Evolutionary conservation across 73 alveolate species (phyloP), one percentile per base, ranked within the genome.

Genomic region (Stentor roeselii): DNA sequence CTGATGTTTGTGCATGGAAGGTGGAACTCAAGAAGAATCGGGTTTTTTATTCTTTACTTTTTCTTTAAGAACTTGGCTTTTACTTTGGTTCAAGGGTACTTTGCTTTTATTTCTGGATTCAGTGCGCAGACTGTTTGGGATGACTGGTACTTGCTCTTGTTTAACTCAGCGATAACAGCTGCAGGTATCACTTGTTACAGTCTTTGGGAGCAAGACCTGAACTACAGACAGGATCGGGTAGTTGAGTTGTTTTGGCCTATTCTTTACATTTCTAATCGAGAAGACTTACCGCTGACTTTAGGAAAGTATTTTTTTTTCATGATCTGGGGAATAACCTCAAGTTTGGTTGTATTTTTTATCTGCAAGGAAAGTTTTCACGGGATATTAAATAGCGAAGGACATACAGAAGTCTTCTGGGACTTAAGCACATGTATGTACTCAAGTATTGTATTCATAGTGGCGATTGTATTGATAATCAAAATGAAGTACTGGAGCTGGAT

Each of bases 1-100:
- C 89, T 95, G 59, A 76, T 95, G 39, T 92, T 95, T 76, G 88
- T 86, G 74, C 97, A 95, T 84, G 99, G 99, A 41, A 95, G 98
- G 50, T 97, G 95, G 85, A 86, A 95, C n/a, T 95, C 92, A 82
- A 94, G 98, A 78, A 93, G 89, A 83, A 94, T 93, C 80, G 78
- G 96, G 59, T 94, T 60, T 92, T 85, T 86, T 77, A 89, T 95
- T 35, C 59, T 83, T 32, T 95, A 86, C 87, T 93, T 90, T 88
- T 95, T 95, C 87, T 95, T 91, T 84, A 95, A 95, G 87, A 95
- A 95, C 87, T 59, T 91, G 76, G 59, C 92, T 6, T 93, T 88
- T 78, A 94, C 93, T 3, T 85, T 95, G 14, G 92, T 95, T 1
- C 86, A 89, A 90, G 92, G 89, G 78, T 95, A 91, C 76, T 93